A percentile compares a stretch with the other conserved stretches of the same genome.
phyloP scores from a whole-genome alignment of 2,329 filamentous ascomycete genomes.

The Alternaria brassicae region DNA sequence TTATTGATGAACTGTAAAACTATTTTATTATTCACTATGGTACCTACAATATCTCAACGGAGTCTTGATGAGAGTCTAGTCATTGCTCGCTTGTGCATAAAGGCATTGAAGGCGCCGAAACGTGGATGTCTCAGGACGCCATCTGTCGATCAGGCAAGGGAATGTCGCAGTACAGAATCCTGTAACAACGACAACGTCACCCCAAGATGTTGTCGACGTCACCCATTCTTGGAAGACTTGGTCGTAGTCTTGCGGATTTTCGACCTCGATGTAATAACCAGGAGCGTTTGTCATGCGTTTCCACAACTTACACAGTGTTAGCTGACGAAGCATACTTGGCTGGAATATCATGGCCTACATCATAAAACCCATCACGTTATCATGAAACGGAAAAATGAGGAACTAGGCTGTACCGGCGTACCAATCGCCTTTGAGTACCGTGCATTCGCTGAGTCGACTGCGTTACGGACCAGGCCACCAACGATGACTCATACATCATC shows the following conservation, averaged over 20 bases:
- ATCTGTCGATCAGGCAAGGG: conserved; percentile 14
- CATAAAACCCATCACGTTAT: neutral
- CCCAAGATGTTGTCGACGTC: neutral
- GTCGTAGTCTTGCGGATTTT: neutral
- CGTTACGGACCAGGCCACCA: neutral
- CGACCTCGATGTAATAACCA: neutral
- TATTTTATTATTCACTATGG: conserved; percentile 25
- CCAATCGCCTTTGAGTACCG: neutral
- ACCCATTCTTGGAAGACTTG: neutral
- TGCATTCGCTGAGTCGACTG: neutral
- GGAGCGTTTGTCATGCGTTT: neutral
- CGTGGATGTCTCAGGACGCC: conserved; percentile 23
- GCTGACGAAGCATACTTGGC: neutral
- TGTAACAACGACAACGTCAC: neutral
- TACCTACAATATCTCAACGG: neutral
- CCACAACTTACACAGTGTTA: neutral
- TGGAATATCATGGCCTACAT: neutral
- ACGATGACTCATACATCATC: neutral
- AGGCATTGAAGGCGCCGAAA: conserved; percentile 13
- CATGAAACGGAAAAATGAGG: neutral
- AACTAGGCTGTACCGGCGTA: neutral
- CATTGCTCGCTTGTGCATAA: neutral
- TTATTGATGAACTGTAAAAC: conserved; percentile 43
- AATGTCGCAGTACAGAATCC: conserved; percentile 23
- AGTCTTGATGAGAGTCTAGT: neutral